Conservation (phyloP, 73 alveolate genomes). For the Effrenium voratum region DNA sequence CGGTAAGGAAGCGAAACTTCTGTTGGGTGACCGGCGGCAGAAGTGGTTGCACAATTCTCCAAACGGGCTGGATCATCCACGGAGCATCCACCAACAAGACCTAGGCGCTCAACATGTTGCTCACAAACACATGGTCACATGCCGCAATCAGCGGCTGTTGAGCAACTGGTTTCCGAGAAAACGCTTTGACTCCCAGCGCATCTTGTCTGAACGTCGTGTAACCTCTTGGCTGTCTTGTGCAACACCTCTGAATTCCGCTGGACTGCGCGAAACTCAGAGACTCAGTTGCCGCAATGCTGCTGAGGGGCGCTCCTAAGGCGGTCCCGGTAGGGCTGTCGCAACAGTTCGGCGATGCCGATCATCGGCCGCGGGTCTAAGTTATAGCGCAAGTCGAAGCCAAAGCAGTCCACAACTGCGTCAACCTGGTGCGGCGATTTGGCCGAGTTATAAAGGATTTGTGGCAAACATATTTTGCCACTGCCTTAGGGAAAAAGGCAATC, state of each 20-base stretch:
- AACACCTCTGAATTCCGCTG: no score
- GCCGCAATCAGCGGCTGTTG: no score
- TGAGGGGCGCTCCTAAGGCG: conserved; percentile 9
- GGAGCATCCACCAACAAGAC: conserved; percentile 94
- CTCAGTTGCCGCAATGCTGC: no score
- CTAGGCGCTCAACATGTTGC: background rate
- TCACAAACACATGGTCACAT: background rate
- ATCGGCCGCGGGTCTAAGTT: conserved; percentile 63
- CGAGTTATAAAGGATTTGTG: no score
- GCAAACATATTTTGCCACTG: no score
- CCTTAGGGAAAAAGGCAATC: no score
- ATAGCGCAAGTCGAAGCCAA: conserved; percentile 47
- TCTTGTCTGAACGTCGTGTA: no score
- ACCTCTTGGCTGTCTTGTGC: no score
- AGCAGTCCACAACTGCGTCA: conserved; percentile 87
- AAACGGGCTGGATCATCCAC: conserved; percentile 57
- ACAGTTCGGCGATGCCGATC: conserved; percentile 74
- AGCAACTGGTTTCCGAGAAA: no score
- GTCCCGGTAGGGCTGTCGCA: conserved; percentile 73
- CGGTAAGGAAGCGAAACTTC: conserved; percentile 25
- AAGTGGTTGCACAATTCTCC: conserved; percentile 61
- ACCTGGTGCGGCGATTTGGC: conserved; percentile 16
- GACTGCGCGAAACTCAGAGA: no score
- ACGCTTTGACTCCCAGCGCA: no score
- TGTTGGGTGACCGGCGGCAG: conserved; percentile 75